phyloP scores from a whole-genome alignment of 768 basidiomycete genomes.

The Termitomyces sp. region DNA sequence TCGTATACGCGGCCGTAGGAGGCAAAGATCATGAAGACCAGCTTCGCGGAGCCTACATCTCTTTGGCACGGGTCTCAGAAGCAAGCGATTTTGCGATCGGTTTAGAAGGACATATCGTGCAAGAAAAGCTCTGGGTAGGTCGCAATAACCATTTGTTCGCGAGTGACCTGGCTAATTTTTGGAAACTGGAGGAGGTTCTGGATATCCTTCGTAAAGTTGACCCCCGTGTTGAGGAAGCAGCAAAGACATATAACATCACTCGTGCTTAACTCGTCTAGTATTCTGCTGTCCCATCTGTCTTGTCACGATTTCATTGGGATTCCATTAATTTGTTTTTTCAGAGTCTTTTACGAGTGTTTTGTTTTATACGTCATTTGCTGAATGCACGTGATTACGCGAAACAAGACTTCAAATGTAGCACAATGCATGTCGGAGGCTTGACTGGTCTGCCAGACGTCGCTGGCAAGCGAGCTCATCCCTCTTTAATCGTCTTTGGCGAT shows the following conservation, averaged over 20 bases:
- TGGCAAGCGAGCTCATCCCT: background rate
- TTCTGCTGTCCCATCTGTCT: too few relatives aligned
- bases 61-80: conserved; percentile 6
- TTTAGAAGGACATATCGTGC: conserved; percentile 1
- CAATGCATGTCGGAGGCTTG: background rate
- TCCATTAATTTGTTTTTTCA: too few relatives aligned
- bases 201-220: conserved; percentile 10
- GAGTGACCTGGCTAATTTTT: background rate
- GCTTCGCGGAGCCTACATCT: conserved; percentile 13
- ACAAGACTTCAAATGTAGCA: too few relatives aligned
- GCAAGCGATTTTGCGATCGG: conserved; percentile 11
- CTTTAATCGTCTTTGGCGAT: background rate
- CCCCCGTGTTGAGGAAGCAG: conserved; percentile 3
- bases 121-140: conserved; percentile 14
- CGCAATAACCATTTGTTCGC: background rate
- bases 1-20: conserved; percentile 14
- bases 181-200: conserved; percentile 2
- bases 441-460: background rate
- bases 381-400: too few relatives aligned
- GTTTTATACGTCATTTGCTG: too few relatives aligned
- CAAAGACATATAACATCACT: conserved; percentile 4
- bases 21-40: conserved; percentile 4
- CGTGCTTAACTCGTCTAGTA: background rate
- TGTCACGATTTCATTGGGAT: background rate
- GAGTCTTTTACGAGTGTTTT: too few relatives aligned